Base-by-base conservation (phyloP, 1,284 basidiomycete species). In the Neonothopanus nambi region DNA sequence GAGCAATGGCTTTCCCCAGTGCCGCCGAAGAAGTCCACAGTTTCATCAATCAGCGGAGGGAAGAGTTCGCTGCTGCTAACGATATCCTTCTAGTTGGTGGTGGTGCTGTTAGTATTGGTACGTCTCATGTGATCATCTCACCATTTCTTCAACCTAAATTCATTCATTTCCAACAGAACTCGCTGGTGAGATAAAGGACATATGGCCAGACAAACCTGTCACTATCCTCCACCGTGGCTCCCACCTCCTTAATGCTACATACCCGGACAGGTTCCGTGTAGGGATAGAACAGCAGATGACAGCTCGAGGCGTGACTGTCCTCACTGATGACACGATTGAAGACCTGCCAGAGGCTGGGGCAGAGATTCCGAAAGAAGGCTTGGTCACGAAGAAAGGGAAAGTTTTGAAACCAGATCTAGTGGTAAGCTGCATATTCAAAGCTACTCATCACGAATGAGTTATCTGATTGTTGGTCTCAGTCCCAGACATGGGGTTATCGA, bases 21-120 rank as follows among this genome's bases (percentile, higher is more conserved):
- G 62, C 63, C 2, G 68, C 71, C 23, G 65, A 63, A 13, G 74
- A 78, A 3, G 67, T 76, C 6, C 51, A 71, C 13, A 65, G 67
- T 15, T 70, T 74, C 47, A 58, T 85, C 30, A 57, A 59, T 3
- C 56, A 65, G 1, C 81, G 78, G 76, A 70, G 79, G 33, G 59
- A 62, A 35, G 75, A 74, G 48, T 78, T 84, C 54, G 67, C 71
- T 36, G 65, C 68, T 1, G 80, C 84, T 1, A 68, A 72, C 26
- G 72, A 78, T 57, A 71, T 85, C 50, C 73, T 82, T 7, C 65
- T 88, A 36, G 80, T 74, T 6, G 87, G 85, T 28, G 85, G 82
- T 36, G 86, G 87, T 24, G 72, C 85, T 3, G 77, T 87, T 24
- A 84, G 82, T 7, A 66, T 79, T 48, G 86, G 85, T 85, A 60